Evolutionary conservation across 257 asterid genomes (phyloP).

Genomic region (Solanum pinnatisectum): DNA sequence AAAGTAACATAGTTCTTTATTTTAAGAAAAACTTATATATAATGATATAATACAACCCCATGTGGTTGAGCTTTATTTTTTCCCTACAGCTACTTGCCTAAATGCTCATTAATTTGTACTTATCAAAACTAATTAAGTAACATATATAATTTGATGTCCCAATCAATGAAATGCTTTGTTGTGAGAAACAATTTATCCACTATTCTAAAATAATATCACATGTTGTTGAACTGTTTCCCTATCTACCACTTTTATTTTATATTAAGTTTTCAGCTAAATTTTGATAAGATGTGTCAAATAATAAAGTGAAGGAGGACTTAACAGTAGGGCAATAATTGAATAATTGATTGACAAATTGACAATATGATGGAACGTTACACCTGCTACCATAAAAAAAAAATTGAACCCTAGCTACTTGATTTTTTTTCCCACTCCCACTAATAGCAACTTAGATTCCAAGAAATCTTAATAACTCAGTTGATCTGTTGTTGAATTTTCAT

Average conservation of each 20-base stretch:
- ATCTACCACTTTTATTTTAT: not conserved
- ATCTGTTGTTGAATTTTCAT: not conserved
- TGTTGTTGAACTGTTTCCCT: not conserved
- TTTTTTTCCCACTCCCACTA: not conserved
- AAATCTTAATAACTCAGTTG: no score
- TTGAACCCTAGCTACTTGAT: not conserved
- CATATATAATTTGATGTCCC: not conserved
- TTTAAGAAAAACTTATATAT: not conserved
- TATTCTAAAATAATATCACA: not conserved
- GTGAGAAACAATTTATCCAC: not conserved
- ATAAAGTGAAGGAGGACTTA: not conserved
- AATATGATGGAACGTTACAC: slow-evolving; percentile 13
- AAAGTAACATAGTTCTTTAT: not conserved
- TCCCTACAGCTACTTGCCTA: not conserved
- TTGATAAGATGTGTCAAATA: not conserved
- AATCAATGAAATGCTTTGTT: not conserved
- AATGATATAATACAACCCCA: not conserved
- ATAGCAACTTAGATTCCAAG: not conserved
- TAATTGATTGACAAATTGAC: slow-evolving; percentile 6
- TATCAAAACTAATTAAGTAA: not conserved
- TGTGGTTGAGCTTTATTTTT: not conserved
- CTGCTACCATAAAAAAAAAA: slow-evolving; percentile 9
- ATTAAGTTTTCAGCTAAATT: not conserved
- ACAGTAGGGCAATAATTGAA: not conserved
- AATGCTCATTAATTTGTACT: not conserved